Base-by-base conservation (phyloP, 257 asterid genomes). In the Solanum corneliomulleri region DNA sequence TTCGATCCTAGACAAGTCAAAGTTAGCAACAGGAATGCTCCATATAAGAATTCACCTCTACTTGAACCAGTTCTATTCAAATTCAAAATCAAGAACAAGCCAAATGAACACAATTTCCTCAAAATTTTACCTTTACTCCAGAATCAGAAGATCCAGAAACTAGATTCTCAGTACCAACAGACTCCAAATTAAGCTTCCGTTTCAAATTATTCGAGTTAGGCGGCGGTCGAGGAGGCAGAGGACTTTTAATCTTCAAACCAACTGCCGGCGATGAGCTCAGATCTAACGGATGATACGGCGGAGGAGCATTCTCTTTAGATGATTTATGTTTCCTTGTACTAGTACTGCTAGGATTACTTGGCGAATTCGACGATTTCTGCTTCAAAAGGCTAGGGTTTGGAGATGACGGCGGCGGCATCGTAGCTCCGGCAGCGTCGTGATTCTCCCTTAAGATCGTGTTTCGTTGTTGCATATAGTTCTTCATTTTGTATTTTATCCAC, bases 151-250 rank as follows among this genome's bases (percentile, higher is more conserved):
- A 86, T 72, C 90, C 92, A 27, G 74, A 70, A 31, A 89, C 85
- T 16, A 88, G 82, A 58, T 85, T 91, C 70, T 94, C 98, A 47
- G 91, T 74, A 64, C 89, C 92, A 78, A 86, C 89, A 21, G 97
- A 29, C 86, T 95, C 99, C 58, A 90, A 89, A 82, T 93, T 90
- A 90, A 94, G 98, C 94, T 97, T 95, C 92, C 99, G 93, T 91
- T 95, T 94, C 88, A 94, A 95, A 23, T 74, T 37, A 41, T 86
- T 71, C 39, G 85, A 72, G 13, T 86, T 71, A 25, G 35, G 18
- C 49, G 98, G 98, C 23, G 99, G 99, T 44, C 98, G 93, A 0
- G 99, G 98, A 1, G 98, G 99, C 58, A 97, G 96, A 25, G 98
- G 94, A 81, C 98, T 94, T 91, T 92, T 97, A 85, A 78, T 82